Evolutionary conservation across 495 filamentous ascomycete genomes (phyloP).

Genomic region (Neurospora hispaniola): DNA sequence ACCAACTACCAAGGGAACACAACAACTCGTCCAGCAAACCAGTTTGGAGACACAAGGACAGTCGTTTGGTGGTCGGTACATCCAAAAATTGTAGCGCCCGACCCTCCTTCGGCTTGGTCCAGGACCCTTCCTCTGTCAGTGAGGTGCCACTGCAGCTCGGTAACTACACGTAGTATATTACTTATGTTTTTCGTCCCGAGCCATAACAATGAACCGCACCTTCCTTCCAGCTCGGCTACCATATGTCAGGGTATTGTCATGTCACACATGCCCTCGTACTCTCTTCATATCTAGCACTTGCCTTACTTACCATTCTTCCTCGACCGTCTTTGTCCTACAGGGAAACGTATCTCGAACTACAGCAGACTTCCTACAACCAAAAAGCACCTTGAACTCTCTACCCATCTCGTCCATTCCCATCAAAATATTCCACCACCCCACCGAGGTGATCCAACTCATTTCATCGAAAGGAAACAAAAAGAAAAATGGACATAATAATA

Average conservation of each 20-base stretch:
- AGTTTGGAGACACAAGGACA: not conserved
- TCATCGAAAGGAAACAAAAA: too few relatives aligned
- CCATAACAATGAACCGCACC: not conserved
- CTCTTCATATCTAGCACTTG: too few relatives aligned
- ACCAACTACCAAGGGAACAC: not conserved
- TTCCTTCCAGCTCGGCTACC: not conserved
- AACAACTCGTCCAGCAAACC: not conserved
- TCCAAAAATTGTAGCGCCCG: not conserved
- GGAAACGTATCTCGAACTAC: too few relatives aligned
- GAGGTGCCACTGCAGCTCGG: not conserved
- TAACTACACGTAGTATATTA: not conserved
- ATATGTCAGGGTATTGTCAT: not conserved
- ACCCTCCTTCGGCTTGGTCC: not conserved
- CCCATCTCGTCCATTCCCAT: too few relatives aligned
- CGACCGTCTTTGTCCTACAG: too few relatives aligned
- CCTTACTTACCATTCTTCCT: too few relatives aligned
- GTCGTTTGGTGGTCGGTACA: not conserved
- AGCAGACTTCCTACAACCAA: too few relatives aligned
- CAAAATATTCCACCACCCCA: too few relatives aligned
- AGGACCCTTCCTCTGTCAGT: not conserved
- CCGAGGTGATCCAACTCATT: too few relatives aligned
- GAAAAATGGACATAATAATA: slow-evolving; percentile 29
- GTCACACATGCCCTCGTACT: too few relatives aligned
- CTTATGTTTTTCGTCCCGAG: not conserved
- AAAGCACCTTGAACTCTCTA: too few relatives aligned